A percentile compares a stretch with the other conserved stretches of the same genome.
phyloP scores from a whole-genome alignment of 805 yeast species.

The Metschnikowia shivogae region DNA sequence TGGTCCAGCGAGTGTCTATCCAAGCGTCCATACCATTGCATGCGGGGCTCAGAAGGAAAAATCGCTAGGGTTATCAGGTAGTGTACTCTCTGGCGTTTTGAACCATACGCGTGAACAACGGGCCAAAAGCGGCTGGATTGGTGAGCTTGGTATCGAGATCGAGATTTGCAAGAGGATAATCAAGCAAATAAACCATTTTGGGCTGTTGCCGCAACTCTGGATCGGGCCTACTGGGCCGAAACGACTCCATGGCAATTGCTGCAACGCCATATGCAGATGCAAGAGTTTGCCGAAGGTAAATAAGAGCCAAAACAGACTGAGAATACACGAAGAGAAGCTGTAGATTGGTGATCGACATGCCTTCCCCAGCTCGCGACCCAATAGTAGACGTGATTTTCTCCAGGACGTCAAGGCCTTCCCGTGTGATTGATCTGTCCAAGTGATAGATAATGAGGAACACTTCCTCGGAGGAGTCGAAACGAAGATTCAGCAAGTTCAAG shows the following conservation, averaged over 20 bases:
- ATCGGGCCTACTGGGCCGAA: slow-evolving; percentile 27
- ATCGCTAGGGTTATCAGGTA: neutral
- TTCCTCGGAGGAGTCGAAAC: slow-evolving; percentile 48
- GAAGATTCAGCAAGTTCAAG: slow-evolving; percentile 34
- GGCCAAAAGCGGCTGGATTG: slow-evolving; percentile 13
- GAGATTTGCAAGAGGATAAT: slow-evolving; percentile 12
- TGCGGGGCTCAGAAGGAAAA: neutral
- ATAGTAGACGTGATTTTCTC: slow-evolving; percentile 18
- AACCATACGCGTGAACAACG: slow-evolving; percentile 13
- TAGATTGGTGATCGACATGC: slow-evolving; percentile 15
- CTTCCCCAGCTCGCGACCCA: slow-evolving; percentile 11
- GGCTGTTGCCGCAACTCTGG: slow-evolving; percentile 32
- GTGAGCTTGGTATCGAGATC: slow-evolving; percentile 10
- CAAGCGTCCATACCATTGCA: slow-evolving; percentile 2
- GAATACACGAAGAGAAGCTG: slow-evolving; percentile 15
- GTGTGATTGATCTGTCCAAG: slow-evolving; percentile 40
- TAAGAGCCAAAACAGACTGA: slow-evolving; percentile 16
- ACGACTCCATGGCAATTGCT: slow-evolving; percentile 23
- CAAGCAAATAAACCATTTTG: slow-evolving; percentile 13
- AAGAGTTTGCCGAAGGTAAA: slow-evolving; percentile 20
- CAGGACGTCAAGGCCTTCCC: slow-evolving; percentile 38
- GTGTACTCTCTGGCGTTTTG: slow-evolving; percentile 11
- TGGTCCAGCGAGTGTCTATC: slow-evolving; percentile 4
- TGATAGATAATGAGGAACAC: slow-evolving; percentile 40
- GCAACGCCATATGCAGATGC: slow-evolving; percentile 20